Conservation (phyloP, 2,329 filamentous ascomycete species). For the Leptographium galeiforme region DNA sequence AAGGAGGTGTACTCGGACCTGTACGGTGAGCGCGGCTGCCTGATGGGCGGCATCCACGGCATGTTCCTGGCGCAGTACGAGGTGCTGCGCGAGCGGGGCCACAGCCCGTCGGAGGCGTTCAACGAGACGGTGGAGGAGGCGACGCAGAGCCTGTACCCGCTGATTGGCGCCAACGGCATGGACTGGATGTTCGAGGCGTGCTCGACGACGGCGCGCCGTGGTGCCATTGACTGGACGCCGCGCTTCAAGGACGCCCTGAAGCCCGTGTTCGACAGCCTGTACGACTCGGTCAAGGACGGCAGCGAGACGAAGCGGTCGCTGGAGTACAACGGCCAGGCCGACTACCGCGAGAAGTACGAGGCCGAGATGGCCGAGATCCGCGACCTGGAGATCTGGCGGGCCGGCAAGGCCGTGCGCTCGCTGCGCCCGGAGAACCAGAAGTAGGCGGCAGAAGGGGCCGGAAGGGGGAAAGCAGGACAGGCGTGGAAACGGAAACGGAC, state of each 20-base stretch:
- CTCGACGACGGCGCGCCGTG: conserved; percentile 95
- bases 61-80: conserved; percentile 99
- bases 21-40: conserved; percentile 98
- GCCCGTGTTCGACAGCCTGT: conserved; percentile 96
- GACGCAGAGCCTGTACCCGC: conserved; percentile 92
- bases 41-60: conserved; percentile 99
- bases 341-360: conserved; percentile 97
- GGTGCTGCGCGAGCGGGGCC: conserved; percentile 96
- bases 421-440: conserved; percentile 82
- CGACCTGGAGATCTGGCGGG: conserved; percentile 96
- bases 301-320: conserved; percentile 92
- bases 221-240: conserved; percentile 97
- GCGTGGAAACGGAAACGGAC: background rate
- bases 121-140: conserved; percentile 99
- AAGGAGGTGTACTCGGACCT: conserved; percentile 99
- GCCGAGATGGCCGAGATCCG: conserved; percentile 98
- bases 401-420: conserved; percentile 89
- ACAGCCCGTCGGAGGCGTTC: conserved; percentile 96
- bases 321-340: conserved; percentile 88
- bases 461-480: background rate
- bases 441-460: conserved; percentile 26
- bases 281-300: conserved; percentile 83
- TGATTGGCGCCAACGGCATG: conserved; percentile 97
- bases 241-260: conserved; percentile 97
- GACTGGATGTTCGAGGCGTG: conserved; percentile 99